Base-by-base conservation (phyloP, 1,284 basidiomycete species). In the Ustilago hordei region DNA sequence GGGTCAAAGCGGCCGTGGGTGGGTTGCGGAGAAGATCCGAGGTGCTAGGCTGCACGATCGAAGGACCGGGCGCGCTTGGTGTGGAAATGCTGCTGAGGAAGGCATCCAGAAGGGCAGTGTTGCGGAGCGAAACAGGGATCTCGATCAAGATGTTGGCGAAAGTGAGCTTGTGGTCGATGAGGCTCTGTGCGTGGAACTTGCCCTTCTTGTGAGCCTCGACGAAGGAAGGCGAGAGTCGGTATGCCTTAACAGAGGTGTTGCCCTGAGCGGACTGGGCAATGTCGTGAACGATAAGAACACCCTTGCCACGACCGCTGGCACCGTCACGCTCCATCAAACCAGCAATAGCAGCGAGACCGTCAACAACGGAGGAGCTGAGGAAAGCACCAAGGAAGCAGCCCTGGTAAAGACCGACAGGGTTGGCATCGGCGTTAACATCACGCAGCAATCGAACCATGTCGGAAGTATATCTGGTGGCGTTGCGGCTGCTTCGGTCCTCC, bases 391-490 rank as follows among this genome's bases (percentile, higher is more conserved):
- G 92, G 87, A 96, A 98, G n/a, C 94, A 94, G 45, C 95, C 94
- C 86, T 97, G 94, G 89, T 99, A 99, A 87, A 98, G 95, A 52
- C 97, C 97, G 65, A 99, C 93, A 55, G 97, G 91, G 81, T 93
- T 95, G 86, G 96, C 95, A 84, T 98, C 95, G 62, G 93, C 91
- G 86, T 95, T 93, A 69, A 98, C 94, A 86, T 98, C 94, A 83
- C 93, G 92, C 84, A 96, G 88, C 47, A 93, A 92, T 61, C 92
- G 91, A 56, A 96, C 89, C 93, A 96, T 94, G 66, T 92, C 90
- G 38, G 90, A 88, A 85, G 95, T 94, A 87, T 95, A 95, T 72
- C 85, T 84, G 64, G 84, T 80, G 43, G 84, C 84, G 48, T 72
- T 76, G 55, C 78, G 78, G 63, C 76, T 78, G 69, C 75, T 77